phyloP scores from a whole-genome alignment of 83 land plant genomes.

The Picea abies region DNA sequence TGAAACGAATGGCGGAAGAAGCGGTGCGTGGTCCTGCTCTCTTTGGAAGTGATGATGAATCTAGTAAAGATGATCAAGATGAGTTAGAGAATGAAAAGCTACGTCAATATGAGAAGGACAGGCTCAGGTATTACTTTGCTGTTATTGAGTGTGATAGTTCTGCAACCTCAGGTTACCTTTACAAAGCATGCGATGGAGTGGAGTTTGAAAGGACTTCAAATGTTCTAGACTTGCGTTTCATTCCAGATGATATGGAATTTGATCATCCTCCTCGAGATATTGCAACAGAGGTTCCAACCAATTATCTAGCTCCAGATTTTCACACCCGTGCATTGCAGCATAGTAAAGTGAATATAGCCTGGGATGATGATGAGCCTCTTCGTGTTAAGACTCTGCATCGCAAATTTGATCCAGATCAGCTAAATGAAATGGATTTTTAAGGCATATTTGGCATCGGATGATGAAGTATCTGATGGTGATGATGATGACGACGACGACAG shows the following conservation, averaged over 20 bases:
- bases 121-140: slow-evolving; percentile 50
- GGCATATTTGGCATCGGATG: slow-evolving; percentile 74
- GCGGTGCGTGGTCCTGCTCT: too few relatives aligned
- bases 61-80: too few relatives aligned
- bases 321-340: slow-evolving; percentile 87
- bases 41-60: too few relatives aligned
- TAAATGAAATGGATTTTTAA: slow-evolving; percentile 84
- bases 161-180: slow-evolving; percentile 77
- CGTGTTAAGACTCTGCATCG: slow-evolving; percentile 72
- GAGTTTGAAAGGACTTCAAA: slow-evolving; percentile 85
- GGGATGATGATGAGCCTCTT: slow-evolving; percentile 96
- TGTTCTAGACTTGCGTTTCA: slow-evolving; percentile 77
- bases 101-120: too few relatives aligned
- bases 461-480: slow-evolving; percentile 50
- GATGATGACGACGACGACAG: slow-evolving; percentile 29
- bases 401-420: slow-evolving; percentile 74
- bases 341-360: slow-evolving; percentile 73
- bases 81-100: too few relatives aligned
- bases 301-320: slow-evolving; percentile 67
- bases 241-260: slow-evolving; percentile 89
- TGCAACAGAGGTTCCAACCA: slow-evolving; percentile 76
- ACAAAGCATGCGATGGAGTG: slow-evolving; percentile 82
- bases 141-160: slow-evolving; percentile 86
- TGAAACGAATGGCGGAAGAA: slow-evolving; percentile 19
- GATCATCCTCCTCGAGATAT: slow-evolving; percentile 73